Evolutionary conservation across 1,284 basidiomycete species (phyloP).

Genomic region (Austroboletus rostrupii): DNA sequence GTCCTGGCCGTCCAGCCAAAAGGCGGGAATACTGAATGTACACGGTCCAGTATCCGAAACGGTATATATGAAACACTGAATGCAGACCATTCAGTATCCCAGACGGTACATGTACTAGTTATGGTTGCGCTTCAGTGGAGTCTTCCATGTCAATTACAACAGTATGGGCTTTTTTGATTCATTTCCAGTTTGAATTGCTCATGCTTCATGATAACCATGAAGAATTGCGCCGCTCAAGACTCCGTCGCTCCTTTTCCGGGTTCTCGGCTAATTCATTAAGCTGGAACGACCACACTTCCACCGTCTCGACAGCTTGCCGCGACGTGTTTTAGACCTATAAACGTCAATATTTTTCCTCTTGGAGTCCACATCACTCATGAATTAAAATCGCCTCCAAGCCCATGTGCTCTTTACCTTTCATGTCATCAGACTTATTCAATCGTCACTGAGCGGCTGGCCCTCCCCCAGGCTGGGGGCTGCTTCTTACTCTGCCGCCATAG

Average conservation of each 20-base stretch:
- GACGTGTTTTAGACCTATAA: not conserved
- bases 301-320: not conserved
- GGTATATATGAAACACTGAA: no score
- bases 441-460: not conserved
- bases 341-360: not conserved
- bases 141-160: conserved; percentile 7
- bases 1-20: no score
- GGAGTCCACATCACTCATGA: not conserved
- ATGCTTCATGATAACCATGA: not conserved
- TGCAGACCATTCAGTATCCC: no score
- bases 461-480: not conserved
- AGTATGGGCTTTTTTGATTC: not conserved
- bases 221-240: not conserved
- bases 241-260: not conserved
- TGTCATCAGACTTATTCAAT: not conserved
- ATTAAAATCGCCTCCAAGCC: not conserved
- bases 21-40: no score
- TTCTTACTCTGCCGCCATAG: not conserved
- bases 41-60: no score
- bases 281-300: not conserved
- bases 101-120: no score
- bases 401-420: not conserved
- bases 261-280: not conserved
- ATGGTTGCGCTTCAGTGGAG: conserved; percentile 9
- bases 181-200: not conserved